Evolutionary conservation across 345 rosid species (phyloP).

Genomic region (Melaleuca alternifolia): DNA sequence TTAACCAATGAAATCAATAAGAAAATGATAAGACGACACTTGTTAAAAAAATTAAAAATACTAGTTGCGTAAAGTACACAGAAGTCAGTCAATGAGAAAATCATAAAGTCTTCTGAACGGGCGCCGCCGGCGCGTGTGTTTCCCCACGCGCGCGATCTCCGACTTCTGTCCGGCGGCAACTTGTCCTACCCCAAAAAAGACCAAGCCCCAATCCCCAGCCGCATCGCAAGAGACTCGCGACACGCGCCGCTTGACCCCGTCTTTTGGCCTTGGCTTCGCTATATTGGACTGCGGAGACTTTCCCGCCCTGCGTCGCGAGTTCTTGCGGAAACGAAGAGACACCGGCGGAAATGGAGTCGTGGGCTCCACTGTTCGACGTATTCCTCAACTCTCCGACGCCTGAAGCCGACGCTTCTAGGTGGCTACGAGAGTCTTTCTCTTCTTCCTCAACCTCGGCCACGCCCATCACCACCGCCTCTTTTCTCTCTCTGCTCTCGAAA

Average conservation of each 20-base stretch:
- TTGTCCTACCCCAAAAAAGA: neutral
- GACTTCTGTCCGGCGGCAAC: neutral
- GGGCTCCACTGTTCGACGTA: conserved; percentile 56
- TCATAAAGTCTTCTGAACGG: neutral
- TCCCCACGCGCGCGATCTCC: neutral
- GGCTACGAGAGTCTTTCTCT: conserved; percentile 42
- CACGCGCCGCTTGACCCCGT: neutral
- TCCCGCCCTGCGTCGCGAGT: neutral
- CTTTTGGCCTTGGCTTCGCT: neutral
- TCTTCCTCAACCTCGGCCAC: conserved; percentile 5
- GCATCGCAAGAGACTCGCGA: neutral
- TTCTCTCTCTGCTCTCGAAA: conserved; percentile 41
- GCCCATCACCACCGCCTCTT: conserved; percentile 49
- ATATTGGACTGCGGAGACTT: neutral
- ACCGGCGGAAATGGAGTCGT: conserved; percentile 35
- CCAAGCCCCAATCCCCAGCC: neutral
- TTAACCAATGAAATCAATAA: no score
- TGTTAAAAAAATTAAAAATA: no score
- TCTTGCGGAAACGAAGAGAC: neutral
- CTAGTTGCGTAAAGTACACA: no score
- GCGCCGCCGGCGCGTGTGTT: neutral
- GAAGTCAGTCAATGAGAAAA: no score
- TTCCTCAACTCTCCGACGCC: conserved; percentile 50
- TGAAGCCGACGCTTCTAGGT: conserved; percentile 60
- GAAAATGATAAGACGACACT: no score